These are phyloP conservation scores for Taphrina deformans DNA, from an alignment of 1,139 yeast genomes.

Conservation along the genomic window DNA sequence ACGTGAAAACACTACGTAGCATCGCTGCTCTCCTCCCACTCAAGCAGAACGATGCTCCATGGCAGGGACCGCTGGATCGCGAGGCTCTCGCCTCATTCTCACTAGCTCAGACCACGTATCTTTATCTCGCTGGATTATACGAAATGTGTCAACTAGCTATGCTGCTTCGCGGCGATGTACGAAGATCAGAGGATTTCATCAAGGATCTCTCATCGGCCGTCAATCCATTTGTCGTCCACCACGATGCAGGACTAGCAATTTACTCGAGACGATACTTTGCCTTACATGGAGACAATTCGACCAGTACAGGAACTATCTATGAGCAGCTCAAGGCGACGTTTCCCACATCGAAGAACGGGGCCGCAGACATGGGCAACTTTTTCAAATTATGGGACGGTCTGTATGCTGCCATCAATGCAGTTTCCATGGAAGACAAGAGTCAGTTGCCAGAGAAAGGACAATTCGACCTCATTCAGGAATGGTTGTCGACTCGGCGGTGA, in stretches of 20 bases:
- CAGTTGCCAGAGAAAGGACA: conserved; percentile 46
- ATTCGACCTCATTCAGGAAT: conserved; percentile 51
- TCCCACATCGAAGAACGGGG: conserved; percentile 45
- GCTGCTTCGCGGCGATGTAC: conserved; percentile 57
- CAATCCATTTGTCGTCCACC: conserved; percentile 62
- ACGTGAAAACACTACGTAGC: conserved; percentile 56
- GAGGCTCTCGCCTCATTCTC: conserved; percentile 66
- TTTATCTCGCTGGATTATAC: conserved; percentile 56
- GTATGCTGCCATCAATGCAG: conserved; percentile 43
- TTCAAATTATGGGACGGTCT: conserved; percentile 49
- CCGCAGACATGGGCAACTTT: conserved; percentile 51
- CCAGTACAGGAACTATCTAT: conserved; percentile 30
- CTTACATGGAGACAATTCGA: conserved; percentile 40
- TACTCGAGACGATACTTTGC: conserved; percentile 48
- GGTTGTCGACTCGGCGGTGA: conserved; percentile 43
- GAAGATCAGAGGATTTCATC: conserved; percentile 48
- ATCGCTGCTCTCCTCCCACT: conserved; percentile 59
- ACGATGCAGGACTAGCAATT: conserved; percentile 49
- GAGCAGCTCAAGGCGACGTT: conserved; percentile 41
- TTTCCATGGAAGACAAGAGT: conserved; percentile 47
- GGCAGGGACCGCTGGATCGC: conserved; percentile 71
- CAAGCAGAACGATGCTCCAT: conserved; percentile 58
- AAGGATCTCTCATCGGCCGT: conserved; percentile 61
- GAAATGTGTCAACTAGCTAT: conserved; percentile 58
- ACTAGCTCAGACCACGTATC: conserved; percentile 57